Evolutionary conservation across 2,329 filamentous ascomycete genomes (phyloP), one percentile per base, ranked within the genome.

Genomic region (Paraconiothyrium brasiliense): DNA sequence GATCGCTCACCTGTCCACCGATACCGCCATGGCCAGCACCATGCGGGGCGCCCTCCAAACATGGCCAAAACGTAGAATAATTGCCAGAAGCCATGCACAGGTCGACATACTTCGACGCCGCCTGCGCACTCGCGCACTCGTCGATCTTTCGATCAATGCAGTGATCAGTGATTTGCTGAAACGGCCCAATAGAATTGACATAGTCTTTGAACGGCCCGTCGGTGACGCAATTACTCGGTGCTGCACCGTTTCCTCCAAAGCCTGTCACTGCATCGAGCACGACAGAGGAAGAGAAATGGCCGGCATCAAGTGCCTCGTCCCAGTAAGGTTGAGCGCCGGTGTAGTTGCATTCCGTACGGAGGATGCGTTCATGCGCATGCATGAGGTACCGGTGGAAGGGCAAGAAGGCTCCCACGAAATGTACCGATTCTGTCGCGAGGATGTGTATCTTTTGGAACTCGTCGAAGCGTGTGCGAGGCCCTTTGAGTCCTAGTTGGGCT

Each of bases 381-480:
- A 77, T 61, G 55, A 72, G 70, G 34, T 69, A 73, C 9, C 78
- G 73, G 62, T 80, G 78, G 69, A 72, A 80, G 1, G 78, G 76
- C 24, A 80, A 71, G 61, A 80, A 80, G 1, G 63, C 63, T 27
- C 69, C 65, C 41, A 22, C 35, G 24, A 49, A 49, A 35, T 60
- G 58, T 1, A 56, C 48, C 6, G 27, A 10, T 14, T 24, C n/a
- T 11, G 54, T 49, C 7, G 11, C 16, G 24, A 52, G 14, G 11
- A 49, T 32, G 20, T 58, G 61, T n/a, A 43, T 7, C n/a, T 34
- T 30, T 35, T 52, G 51, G 10, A 63, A 44, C 22, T 59, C 52
- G 16, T 63, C 60, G 32, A 57, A 60, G 35, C 34, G n/a, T 5
- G 49, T 59, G 22, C 35, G 34, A 9, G 57, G n/a, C 2, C 55